Evolutionary conservation across 2,329 filamentous ascomycete genomes (phyloP), one percentile per base, ranked within the genome.

Genomic region (Penicillium expansum): DNA sequence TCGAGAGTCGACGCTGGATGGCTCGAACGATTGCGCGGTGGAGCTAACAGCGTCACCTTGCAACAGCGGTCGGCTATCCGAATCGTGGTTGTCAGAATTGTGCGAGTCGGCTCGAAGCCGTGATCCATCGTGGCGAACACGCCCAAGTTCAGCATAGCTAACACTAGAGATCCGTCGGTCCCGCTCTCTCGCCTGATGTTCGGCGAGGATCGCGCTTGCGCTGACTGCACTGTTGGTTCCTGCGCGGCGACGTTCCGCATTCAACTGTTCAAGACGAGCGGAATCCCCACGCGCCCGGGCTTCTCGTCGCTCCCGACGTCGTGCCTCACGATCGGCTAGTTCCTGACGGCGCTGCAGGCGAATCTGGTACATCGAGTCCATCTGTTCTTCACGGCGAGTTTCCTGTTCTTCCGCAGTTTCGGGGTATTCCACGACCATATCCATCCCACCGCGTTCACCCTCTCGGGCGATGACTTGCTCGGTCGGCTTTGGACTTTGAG

Each of bases 341-440:
- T 95, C 89, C 55, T 84, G 81, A 50, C 92, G 85, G 52, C 94
- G 84, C 18, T 90, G 86, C 13, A 90, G 71, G 13, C 94, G 87
- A 57, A 97, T 93, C 72, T 96, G 91, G 72, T 96, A 97, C 39
- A 97, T 76, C 0, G 90, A 85, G 60, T 94, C 90, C 94, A 97
- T 97, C 73, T 97, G 91, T 29, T 91, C 85, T 61, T 97, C 92
- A 13, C 94, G 83, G 52, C 91, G 78, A 2, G 77, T 76, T 71
- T 96, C 91, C 62, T 95, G 86, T 52, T 92, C 89, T 50, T 96
- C 90, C 9, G 80, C 82, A 0, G 88, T 91, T 69, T 90, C 87
- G 0, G 92, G 92, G 63, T 90, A 85, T 72, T 97, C 92, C 13
- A 97, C 77, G 0, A 99, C 92, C 4, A 90, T 84, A 67, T 99